phyloP scores from a whole-genome alignment of 2,329 filamentous ascomycete genomes.

The Nigrograna mackinnonii region DNA sequence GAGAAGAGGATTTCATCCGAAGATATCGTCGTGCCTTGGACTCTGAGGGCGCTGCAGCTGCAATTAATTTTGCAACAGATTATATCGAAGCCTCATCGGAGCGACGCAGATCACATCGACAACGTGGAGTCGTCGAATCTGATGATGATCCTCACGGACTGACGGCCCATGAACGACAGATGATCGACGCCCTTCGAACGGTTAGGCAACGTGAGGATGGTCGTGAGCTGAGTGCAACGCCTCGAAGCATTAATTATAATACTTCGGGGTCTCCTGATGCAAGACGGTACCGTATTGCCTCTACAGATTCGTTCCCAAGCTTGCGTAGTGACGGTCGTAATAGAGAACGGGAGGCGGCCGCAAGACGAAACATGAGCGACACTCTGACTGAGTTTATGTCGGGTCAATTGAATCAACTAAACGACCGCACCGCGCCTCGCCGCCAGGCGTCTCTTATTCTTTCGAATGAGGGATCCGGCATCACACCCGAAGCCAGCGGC shows the following conservation, averaged over 20 bases:
- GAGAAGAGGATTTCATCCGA: constrained; percentile 48
- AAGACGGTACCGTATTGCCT: constrained; percentile 24
- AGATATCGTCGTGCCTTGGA: constrained; percentile 45
- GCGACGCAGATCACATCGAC: constrained; percentile 32
- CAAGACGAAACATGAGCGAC: constrained; percentile 18
- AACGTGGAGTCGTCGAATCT: constrained; percentile 41
- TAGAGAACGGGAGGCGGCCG: constrained; percentile 20
- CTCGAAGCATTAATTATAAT: constrained; percentile 49
- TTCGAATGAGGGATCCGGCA: constrained; percentile 17
- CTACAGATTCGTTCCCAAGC: constrained; percentile 4
- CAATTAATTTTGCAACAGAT: constrained; percentile 45
- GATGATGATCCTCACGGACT: constrained; percentile 51
- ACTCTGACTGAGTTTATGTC: constrained; percentile 25
- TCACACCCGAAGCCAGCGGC: constrained; percentile 10
- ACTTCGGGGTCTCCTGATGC: constrained; percentile 22
- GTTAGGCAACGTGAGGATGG: constrained; percentile 47
- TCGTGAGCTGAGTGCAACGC: constrained; percentile 38
- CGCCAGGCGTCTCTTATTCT: constrained; percentile 46
- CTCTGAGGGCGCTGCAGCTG: constrained; percentile 39
- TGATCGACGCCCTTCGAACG: constrained; percentile 49
- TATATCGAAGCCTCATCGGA: constrained; percentile 47
- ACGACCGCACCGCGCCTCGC: constrained; percentile 32
- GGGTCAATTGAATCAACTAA: constrained; percentile 21
- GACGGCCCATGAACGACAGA: constrained; percentile 49
- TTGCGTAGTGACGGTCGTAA: constrained; percentile 11